Evolutionary conservation across 2,329 filamentous ascomycete genomes (phyloP).

Genomic region (Ophidiomyces ophidiicola): DNA sequence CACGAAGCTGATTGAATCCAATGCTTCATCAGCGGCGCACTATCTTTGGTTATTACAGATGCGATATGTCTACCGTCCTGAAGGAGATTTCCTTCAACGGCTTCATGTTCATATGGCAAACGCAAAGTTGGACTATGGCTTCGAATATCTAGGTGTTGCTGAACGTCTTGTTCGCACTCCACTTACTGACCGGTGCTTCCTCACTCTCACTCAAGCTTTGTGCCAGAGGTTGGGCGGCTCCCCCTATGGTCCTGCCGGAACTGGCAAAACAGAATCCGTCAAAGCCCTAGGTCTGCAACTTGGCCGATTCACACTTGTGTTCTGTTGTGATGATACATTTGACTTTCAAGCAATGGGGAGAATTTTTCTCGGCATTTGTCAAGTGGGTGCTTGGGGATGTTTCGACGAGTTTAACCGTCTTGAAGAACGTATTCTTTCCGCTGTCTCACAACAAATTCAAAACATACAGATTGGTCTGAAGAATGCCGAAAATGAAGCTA

Average conservation of each 20-base stretch:
- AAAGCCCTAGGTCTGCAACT: conserved; percentile 95
- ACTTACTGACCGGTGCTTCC: conserved; percentile 93
- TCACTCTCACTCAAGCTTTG: conserved; percentile 89
- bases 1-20: conserved; percentile 65
- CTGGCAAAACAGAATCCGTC: conserved; percentile 97
- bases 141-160: conserved; percentile 92
- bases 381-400: conserved; percentile 98
- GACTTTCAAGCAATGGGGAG: conserved; percentile 99
- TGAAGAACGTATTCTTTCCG: conserved; percentile 92
- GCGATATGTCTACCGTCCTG: conserved; percentile 79
- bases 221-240: conserved; percentile 93
- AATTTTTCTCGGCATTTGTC: conserved; percentile 97
- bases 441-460: conserved; percentile 97
- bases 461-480: conserved; percentile 96
- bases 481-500: conserved; percentile 67
- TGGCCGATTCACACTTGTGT: conserved; percentile 93
- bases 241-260: conserved; percentile 92
- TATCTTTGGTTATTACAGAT: conserved; percentile 93
- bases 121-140: conserved; percentile 86
- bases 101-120: conserved; percentile 95
- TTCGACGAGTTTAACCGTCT: conserved; percentile 99
- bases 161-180: conserved; percentile 94
- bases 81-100: conserved; percentile 70
- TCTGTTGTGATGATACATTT: conserved; percentile 99
- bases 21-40: conserved; percentile 63